phyloP scores from a whole-genome alignment of 148 eudicot genomes.

The Tetragonia tetragonoides region DNA sequence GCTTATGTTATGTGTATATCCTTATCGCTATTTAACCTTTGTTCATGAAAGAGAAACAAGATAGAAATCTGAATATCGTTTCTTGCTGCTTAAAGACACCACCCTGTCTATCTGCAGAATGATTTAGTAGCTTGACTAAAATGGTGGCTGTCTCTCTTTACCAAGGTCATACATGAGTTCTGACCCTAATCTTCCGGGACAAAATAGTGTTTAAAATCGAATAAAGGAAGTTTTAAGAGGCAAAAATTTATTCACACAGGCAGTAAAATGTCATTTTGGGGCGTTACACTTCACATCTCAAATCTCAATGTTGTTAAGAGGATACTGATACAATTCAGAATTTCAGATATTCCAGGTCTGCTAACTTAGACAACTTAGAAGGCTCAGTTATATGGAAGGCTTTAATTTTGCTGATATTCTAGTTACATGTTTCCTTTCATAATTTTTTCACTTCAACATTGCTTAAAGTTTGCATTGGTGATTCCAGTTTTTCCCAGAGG shows the following conservation, averaged over 20 bases:
- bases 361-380: not conserved
- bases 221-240: too few relatives aligned
- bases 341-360: not conserved
- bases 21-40: not conserved
- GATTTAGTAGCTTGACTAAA: not conserved
- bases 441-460: not conserved
- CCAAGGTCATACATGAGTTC: not conserved
- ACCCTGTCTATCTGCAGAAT: not conserved
- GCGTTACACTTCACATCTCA: too few relatives aligned
- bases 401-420: not conserved
- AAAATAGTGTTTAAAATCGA: too few relatives aligned
- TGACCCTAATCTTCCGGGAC: too few relatives aligned
- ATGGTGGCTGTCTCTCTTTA: not conserved
- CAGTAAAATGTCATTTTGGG: too few relatives aligned
- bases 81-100: not conserved
- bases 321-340: not conserved
- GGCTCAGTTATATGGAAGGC: not conserved
- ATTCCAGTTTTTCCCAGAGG: conserved; percentile 95
- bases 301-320: not conserved
- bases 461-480: conserved; percentile 18
- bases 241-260: too few relatives aligned
- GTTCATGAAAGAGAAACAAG: not conserved
- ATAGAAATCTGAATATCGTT: not conserved
- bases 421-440: not conserved
- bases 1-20: not conserved